Evolutionary conservation across 768 basidiomycete genomes (phyloP).

Genomic region (Clitopilus hobsonii): DNA sequence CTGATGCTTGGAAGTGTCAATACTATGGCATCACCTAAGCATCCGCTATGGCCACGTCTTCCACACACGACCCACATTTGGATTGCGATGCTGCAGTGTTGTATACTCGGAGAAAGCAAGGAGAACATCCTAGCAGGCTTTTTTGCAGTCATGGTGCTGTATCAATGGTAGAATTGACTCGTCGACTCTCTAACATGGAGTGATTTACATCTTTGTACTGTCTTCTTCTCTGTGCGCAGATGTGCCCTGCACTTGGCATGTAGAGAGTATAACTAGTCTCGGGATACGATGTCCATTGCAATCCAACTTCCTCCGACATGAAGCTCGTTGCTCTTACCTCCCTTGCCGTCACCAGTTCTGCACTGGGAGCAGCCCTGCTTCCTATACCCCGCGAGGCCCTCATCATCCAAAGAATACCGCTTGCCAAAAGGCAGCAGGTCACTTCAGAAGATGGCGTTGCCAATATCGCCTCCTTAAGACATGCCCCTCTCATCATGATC

Average conservation of each 20-base stretch:
- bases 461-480: conserved; percentile 16
- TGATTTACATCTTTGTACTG: not conserved
- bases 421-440: conserved; percentile 20
- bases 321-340: not conserved
- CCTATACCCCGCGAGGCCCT: conserved; percentile 5
- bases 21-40: too few relatives aligned
- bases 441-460: conserved; percentile 20
- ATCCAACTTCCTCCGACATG: not conserved
- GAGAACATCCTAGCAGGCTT: not conserved
- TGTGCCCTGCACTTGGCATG: not conserved
- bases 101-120: not conserved
- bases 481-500: conserved; percentile 14
- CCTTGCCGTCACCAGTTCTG: conserved; percentile 4
- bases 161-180: not conserved
- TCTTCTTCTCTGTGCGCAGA: not conserved
- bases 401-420: conserved; percentile 17
- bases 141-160: not conserved
- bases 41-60: too few relatives aligned
- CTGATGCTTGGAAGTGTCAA: too few relatives aligned
- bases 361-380: conserved; percentile 8
- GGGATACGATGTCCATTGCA: not conserved
- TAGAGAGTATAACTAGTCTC: not conserved
- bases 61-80: not conserved
- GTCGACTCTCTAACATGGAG: not conserved
- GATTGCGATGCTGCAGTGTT: not conserved